Evolutionary conservation across 768 basidiomycete species (phyloP), one percentile per base, ranked within the genome.

Genomic region (Podaxis pistillaris): DNA sequence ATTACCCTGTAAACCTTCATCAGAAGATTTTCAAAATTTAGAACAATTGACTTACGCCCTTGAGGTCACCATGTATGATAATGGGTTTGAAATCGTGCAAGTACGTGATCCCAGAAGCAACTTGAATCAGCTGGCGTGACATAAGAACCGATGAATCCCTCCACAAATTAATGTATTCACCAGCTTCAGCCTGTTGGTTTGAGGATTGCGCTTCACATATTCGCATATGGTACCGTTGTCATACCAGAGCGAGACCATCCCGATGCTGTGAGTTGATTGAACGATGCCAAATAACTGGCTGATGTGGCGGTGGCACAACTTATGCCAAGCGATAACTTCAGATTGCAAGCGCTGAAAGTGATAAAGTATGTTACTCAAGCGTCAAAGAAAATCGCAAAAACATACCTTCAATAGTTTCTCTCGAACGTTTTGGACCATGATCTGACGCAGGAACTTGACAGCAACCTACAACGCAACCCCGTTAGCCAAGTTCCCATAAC

Each of bases 221-320:
- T 79, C 71, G 58, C 74, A 76, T 58, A 87, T 74, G 7, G 81
- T 84, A 8, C 86, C 86, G 56, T 87, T 85, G 38, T 79, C 76
- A 67, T 84, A 86, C 85, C 86, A 88, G 3, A 82, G 81, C 4
- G 86, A 87, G 0, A 88, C 84, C 84, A 88, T 86, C 17, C 81
- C 86, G 28, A 88, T 76, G 52, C 82, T 81, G 37, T 78, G 75
- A 30, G 75, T 72, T 4, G 78, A 76, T 65, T 83, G 83, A 15
- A 84, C 71, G 60, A 88, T 78, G 1, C 86, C 86, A 58, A 80
- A 83, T 28, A 88, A 70, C 47, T 80, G 81, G 40, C 80, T 80
- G 51, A 88, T 76, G 62, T 87, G 85, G 49, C 74, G 75, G 63
- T 87, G 86, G 49, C 77, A 81, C 15, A 87, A 72, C 6, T 80